Conservation (phyloP, 192 early-diverging fungal species). For the Lobosporangium transversale region DNA sequence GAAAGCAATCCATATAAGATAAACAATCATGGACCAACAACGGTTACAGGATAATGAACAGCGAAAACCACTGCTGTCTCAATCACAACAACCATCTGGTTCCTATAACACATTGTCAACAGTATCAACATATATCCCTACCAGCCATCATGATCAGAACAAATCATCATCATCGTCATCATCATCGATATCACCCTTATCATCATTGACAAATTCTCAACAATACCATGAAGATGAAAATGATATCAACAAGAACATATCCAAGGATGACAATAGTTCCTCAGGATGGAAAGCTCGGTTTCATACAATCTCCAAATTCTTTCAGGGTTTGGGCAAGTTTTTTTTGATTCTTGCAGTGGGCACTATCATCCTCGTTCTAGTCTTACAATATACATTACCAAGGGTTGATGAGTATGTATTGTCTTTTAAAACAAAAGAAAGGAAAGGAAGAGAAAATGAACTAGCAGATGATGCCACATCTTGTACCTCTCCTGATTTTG, state of each 20-base stretch:
- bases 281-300: constrained; percentile 29
- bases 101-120: neutral
- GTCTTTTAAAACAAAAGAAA: too few relatives aligned
- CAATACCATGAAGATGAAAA: neutral
- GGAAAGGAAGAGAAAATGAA: too few relatives aligned
- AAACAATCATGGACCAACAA: constrained; percentile 7
- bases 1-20: too few relatives aligned
- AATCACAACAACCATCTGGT: neutral
- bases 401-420: constrained; percentile 48
- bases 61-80: neutral
- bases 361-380: constrained; percentile 29
- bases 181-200: too few relatives aligned
- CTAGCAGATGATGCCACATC: too few relatives aligned
- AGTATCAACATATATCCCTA: neutral
- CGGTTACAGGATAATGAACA: neutral
- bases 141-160: neutral
- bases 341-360: constrained; percentile 46
- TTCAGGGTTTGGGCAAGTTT: constrained; percentile 50
- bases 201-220: too few relatives aligned
- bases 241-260: neutral
- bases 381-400: constrained; percentile 43
- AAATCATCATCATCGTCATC: too few relatives aligned
- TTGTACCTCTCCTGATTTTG: too few relatives aligned
- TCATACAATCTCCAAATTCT: constrained; percentile 27
- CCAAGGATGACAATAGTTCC: constrained; percentile 17